Conservation (phyloP, 225 moss, liverwort and hornwort genomes). For the Pseudoscleropodium purum region DNA sequence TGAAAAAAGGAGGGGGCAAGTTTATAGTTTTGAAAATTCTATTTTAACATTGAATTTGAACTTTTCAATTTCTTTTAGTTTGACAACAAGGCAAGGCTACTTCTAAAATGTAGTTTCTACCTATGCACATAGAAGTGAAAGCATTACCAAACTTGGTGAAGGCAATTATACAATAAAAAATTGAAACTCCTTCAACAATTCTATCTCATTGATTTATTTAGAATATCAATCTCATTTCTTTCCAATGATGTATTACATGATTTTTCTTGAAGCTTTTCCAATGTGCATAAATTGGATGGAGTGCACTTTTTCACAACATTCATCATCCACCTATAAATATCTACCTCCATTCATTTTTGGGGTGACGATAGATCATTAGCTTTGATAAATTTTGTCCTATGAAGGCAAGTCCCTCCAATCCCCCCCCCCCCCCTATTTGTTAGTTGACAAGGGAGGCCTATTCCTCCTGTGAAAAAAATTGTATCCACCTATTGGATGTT, state of each 20-base stretch:
- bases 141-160: neutral
- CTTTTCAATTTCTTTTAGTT: neutral
- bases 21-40: neutral
- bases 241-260: neutral
- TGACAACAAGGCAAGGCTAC: neutral
- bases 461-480: fast-evolving
- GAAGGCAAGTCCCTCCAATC: neutral
- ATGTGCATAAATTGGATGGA: neutral
- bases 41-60: neutral
- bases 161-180: neutral
- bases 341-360: neutral
- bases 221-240: too few species aligned
- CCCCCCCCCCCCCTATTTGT: fast-evolving
- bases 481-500: neutral
- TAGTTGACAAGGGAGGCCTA: neutral
- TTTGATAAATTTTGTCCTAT: neutral
- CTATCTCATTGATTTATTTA: neutral
- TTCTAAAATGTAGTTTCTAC: neutral
- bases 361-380: fast-evolving
- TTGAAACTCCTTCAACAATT: neutral
- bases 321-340: neutral
- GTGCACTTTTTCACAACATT: too few species aligned
- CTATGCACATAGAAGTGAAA: neutral
- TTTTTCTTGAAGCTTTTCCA: fast-evolving
- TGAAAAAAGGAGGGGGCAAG: too few species aligned